Evolutionary conservation across 441 rosid genomes (phyloP), one percentile per base, ranked within the genome.

Genomic region (Mallotus japonicus): DNA sequence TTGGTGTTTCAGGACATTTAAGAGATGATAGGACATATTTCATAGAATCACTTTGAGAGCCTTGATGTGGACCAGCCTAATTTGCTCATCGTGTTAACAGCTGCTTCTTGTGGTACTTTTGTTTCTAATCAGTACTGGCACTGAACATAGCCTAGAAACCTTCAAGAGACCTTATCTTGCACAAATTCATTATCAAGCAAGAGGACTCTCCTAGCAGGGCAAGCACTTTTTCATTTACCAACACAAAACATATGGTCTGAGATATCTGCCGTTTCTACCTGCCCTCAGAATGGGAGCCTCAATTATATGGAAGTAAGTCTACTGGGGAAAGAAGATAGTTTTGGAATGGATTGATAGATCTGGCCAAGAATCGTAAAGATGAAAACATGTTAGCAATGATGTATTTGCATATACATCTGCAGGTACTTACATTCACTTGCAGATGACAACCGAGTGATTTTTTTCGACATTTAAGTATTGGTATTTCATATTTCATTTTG

Each of bases 31-130:
- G 24, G 49, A 70, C 24, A 57, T 55, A 47, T 53, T 1, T 47
- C 11, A 49, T 53, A 67, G 46, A 22, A 42, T 56, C 56, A 50
- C 32, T 51, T 19, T 50, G 70, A 69, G n/a, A 56, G 58, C 62
- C 65, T 34, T 70, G 54, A 53, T 19, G 51, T 12, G 42, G 73
- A 55, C 22, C 0, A 46, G 55, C 69, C 51, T 7, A 32, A 2
- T 11, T 34, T 70, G 42, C 9, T 59, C 28, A 17, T 19, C 65
- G 42, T 22, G 8, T 5, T 42, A 54, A 44, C 67, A 50, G 14
- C 44, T 20, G 28, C 49, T 49, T 49, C 42, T 15, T 14, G 2
- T 20, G 46, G 46, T 47, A 32, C 22, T n/a, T 44, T 16, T 19
- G 24, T 60, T 59, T 56, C 63, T 49, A 19, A 19, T 58, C 32